These are phyloP conservation scores for Fraxinus paxiana DNA, from an alignment of 305 asterid species.

Conservation along the genomic window DNA sequence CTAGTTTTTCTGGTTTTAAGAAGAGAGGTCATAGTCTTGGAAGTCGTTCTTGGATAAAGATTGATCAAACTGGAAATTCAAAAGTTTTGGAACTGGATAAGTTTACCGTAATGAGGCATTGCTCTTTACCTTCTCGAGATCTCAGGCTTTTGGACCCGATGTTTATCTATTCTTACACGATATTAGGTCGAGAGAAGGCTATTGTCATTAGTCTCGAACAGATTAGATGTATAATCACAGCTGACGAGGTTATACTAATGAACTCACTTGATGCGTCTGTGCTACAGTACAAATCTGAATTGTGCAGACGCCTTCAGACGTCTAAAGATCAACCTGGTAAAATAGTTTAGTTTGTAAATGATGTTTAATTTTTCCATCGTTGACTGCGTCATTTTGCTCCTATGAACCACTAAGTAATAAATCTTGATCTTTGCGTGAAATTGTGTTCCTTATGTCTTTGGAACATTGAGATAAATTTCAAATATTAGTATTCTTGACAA, in stretches of 20 bases:
- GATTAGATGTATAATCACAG: constrained; percentile 91
- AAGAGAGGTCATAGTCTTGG: constrained; percentile 83
- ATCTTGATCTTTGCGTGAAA: not conserved
- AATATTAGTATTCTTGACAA: not conserved
- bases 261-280: constrained; percentile 83
- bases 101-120: constrained; percentile 77
- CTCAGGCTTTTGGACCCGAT: constrained; percentile 96
- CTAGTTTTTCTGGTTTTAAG: constrained; percentile 64
- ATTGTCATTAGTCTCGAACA: constrained; percentile 93
- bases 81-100: constrained; percentile 81
- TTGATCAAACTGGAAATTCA: constrained; percentile 70
- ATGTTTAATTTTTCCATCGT: not conserved
- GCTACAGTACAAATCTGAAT: constrained; percentile 70
- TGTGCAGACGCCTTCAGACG: constrained; percentile 84
- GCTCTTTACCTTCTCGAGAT: constrained; percentile 94
- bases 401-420: not conserved
- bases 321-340: constrained; percentile 77
- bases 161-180: constrained; percentile 86
- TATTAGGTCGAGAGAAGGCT: constrained; percentile 97
- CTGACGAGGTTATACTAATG: constrained; percentile 92
- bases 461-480: not conserved
- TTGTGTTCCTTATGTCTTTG: not conserved
- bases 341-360: constrained; percentile 18
- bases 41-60: constrained; percentile 87
- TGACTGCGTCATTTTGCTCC: not conserved